Conservation (phyloP, 805 yeast species). For the Sugiyamaella boreocaroliniensis region DNA sequence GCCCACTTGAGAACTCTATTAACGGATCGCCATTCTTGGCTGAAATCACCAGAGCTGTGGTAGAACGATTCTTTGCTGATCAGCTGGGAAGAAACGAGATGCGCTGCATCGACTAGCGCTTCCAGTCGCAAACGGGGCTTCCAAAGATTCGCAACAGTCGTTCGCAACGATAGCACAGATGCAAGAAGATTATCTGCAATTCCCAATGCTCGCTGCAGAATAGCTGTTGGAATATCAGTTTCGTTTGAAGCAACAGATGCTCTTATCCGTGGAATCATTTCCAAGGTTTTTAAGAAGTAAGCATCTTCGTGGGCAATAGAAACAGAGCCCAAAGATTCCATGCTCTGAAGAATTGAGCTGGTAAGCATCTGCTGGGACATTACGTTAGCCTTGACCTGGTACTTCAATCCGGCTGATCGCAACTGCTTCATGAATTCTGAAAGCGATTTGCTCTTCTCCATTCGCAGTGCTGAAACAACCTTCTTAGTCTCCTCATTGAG, state of each 20-base stretch:
- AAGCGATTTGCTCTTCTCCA: constrained; percentile 72
- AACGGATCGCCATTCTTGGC: background rate
- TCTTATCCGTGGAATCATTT: constrained; percentile 72
- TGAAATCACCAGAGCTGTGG: background rate
- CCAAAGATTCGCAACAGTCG: background rate
- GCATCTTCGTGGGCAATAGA: background rate
- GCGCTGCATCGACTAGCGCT: background rate
- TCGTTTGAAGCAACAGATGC: constrained; percentile 52
- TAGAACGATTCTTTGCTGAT: background rate
- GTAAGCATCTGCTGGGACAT: constrained; percentile 55
- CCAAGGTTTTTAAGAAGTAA: constrained; percentile 64
- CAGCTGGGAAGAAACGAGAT: background rate
- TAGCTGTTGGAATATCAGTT: constrained; percentile 69
- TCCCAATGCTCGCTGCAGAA: constrained; percentile 70
- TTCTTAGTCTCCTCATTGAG: constrained; percentile 71
- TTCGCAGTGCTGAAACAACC: constrained; percentile 58
- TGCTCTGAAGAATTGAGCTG: constrained; percentile 52
- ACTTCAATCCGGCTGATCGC: constrained; percentile 67
- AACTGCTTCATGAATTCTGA: constrained; percentile 73
- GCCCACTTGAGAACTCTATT: background rate
- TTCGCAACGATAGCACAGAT: constrained; percentile 38
- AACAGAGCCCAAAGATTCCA: constrained; percentile 37
- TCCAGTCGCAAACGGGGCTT: background rate
- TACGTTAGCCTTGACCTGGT: constrained; percentile 60
- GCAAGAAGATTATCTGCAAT: constrained; percentile 65